Conservation (phyloP, 352 stramenopile species). For the Globisporangium uncinulatum region DNA sequence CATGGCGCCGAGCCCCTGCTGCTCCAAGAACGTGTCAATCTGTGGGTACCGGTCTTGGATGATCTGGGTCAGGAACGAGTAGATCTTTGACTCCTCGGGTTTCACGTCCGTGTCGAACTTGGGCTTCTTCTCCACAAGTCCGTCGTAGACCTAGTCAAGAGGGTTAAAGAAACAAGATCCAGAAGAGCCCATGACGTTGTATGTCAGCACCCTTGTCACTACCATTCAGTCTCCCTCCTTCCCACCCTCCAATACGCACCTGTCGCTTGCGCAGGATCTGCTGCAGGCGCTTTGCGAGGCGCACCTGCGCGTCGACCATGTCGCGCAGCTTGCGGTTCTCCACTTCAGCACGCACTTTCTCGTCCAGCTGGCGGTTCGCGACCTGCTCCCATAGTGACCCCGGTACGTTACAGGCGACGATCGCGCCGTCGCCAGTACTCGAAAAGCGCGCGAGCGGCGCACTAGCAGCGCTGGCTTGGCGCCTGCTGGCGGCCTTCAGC, state of each 20-base stretch:
- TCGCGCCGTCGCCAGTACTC: conserved; percentile 1
- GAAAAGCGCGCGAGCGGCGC: conserved; percentile 6
- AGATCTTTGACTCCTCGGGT: conserved; percentile 16
- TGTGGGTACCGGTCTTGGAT: conserved; percentile 12
- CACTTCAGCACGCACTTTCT: conserved; percentile 13
- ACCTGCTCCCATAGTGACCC: conserved; percentile 18
- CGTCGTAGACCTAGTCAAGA: conserved; percentile 7
- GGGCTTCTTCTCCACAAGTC: conserved; percentile 9
- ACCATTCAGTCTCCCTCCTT: neutral
- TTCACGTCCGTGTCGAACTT: conserved; percentile 11
- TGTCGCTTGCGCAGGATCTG: conserved; percentile 14
- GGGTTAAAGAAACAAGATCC: neutral
- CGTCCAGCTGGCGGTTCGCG: conserved; percentile 16
- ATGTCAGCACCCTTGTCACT: no score
- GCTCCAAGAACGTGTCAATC: conserved; percentile 12
- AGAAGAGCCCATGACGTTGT: no score
- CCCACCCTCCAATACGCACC: neutral
- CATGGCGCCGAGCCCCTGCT: neutral
- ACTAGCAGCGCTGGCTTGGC: conserved; percentile 7
- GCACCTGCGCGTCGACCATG: conserved; percentile 16
- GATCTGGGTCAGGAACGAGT: conserved; percentile 13
- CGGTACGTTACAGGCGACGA: conserved; percentile 9
- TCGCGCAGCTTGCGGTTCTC: conserved; percentile 15
- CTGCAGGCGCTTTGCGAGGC: conserved; percentile 12
- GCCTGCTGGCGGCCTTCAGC: conserved; percentile 12